These are phyloP conservation scores for Avena insularis DNA, from an alignment of 176 grass and related monocot genomes.

Conservation along the genomic window DNA sequence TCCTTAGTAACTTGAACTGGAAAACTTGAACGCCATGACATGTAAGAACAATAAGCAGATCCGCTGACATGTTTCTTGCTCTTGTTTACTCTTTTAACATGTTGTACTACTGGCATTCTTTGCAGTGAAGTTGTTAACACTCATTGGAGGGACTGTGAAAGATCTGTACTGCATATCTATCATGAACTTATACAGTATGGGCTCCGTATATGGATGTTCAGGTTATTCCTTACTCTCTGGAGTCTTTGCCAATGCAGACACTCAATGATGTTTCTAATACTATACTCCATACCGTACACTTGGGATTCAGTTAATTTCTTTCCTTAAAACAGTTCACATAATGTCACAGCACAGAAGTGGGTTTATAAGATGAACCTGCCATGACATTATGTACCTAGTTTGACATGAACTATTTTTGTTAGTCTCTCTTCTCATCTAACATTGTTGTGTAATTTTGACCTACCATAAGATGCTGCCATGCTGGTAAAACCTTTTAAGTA, in stretches of 20 bases:
- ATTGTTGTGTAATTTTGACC: constrained; percentile 10
- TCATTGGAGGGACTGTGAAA: constrained; percentile 78
- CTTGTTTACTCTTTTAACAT: constrained; percentile 37
- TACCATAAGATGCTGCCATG: constrained; percentile 2
- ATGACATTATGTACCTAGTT: constrained; percentile 11
- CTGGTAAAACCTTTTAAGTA: constrained; percentile 5
- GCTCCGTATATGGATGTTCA: constrained; percentile 99
- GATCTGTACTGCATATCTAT: constrained; percentile 88
- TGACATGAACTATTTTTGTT: background rate
- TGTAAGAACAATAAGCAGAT: constrained; percentile 22
- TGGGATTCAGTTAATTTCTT: constrained; percentile 13
- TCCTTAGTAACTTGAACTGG: constrained; percentile 29
- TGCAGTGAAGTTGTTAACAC: constrained; percentile 62
- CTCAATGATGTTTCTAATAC: constrained; percentile 9
- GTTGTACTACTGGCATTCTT: constrained; percentile 36
- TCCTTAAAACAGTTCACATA: background rate
- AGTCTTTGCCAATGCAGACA: constrained; percentile 1
- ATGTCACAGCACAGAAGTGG: background rate
- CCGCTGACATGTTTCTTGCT: background rate
- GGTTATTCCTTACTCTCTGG: constrained; percentile 57
- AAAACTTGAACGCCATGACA: constrained; percentile 10
- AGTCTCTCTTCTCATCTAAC: constrained; percentile 2
- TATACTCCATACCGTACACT: background rate
- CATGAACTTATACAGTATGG: constrained; percentile 85
- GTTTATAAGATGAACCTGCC: constrained; percentile 15